Evolutionary conservation across 2,329 filamentous ascomycete species (phyloP).

Genomic region (Davidsoniella eucalypti): DNA sequence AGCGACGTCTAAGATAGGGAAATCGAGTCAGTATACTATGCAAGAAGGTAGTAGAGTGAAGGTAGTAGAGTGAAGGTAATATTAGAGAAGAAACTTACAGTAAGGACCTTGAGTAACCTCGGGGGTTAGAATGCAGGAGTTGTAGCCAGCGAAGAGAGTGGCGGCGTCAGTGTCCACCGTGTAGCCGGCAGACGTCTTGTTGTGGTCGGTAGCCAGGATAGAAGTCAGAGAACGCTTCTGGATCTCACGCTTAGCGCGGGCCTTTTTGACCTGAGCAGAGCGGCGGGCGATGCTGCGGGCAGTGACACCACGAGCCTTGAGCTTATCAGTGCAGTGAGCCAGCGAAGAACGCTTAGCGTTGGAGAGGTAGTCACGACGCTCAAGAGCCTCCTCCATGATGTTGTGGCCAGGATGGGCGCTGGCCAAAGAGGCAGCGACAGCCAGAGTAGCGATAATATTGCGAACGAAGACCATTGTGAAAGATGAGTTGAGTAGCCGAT

Average conservation of each 20-base stretch:
- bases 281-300: conserved; percentile 29
- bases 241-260: conserved; percentile 24
- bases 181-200: conserved; percentile 20
- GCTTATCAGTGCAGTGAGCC: conserved; percentile 28
- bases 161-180: conserved; percentile 17
- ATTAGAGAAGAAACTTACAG: conserved; percentile 17
- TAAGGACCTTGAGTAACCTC: conserved; percentile 35
- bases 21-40: neutral
- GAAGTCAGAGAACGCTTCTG: conserved; percentile 17
- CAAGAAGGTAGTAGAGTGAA: neutral
- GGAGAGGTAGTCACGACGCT: conserved; percentile 29
- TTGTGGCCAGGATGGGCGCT: conserved; percentile 33
- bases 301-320: conserved; percentile 30
- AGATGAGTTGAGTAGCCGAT: neutral
- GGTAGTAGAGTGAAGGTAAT: neutral
- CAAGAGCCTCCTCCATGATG: conserved; percentile 29
- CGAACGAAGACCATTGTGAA: conserved; percentile 8
- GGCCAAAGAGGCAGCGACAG: conserved; percentile 12
- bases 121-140: conserved; percentile 31
- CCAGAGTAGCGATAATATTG: conserved; percentile 11
- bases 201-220: conserved; percentile 21
- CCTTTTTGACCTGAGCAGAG: conserved; percentile 23
- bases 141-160: conserved; percentile 22
- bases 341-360: conserved; percentile 26
- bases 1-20: conserved; percentile 18